A percentile compares a stretch with the other conserved stretches of the same genome.
Conservation (phyloP, 78 protist genomes). For the Polysphondylium violaceum region DNA sequence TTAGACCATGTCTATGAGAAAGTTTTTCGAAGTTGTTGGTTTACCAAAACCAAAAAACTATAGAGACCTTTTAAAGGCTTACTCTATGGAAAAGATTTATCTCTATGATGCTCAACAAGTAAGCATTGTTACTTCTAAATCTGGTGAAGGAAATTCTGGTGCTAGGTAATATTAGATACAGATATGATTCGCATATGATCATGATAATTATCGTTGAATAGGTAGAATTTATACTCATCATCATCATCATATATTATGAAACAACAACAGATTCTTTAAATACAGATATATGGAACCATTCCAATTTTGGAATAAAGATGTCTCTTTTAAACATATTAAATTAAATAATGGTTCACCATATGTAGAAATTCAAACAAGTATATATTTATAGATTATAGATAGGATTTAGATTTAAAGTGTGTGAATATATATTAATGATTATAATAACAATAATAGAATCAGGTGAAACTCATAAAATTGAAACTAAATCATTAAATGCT, state of each 20-base stretch:
- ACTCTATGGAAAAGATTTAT: conserved; percentile 50
- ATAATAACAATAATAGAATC: no score
- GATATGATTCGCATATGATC: not conserved
- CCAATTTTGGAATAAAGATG: conserved; percentile 59
- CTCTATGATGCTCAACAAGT: conserved; percentile 46
- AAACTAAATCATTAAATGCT: not conserved
- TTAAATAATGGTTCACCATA: not conserved
- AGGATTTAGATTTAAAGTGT: no score
- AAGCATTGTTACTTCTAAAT: conserved; percentile 33
- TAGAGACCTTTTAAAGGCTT: conserved; percentile 20
- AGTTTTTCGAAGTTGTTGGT: conserved; percentile 24
- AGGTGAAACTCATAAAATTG: no score
- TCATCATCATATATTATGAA: not conserved
- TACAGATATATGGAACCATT: conserved; percentile 68
- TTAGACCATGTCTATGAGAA: conserved; percentile 22
- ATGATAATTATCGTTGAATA: no score
- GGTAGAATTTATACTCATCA: not conserved
- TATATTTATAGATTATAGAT: no score
- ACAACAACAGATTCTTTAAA: conserved; percentile 33
- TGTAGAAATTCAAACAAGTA: conserved; percentile 27
- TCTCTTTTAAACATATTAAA: conserved; percentile 20
- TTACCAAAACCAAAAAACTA: conserved; percentile 8
- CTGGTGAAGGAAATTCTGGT: conserved; percentile 3
- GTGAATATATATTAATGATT: no score
- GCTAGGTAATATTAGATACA: conserved; percentile 9